Percentiles rank a stretch among this genome's conserved stretches.
Conservation (phyloP, 2,329 filamentous ascomycete species). For the Mycosphaerella sp. region DNA sequence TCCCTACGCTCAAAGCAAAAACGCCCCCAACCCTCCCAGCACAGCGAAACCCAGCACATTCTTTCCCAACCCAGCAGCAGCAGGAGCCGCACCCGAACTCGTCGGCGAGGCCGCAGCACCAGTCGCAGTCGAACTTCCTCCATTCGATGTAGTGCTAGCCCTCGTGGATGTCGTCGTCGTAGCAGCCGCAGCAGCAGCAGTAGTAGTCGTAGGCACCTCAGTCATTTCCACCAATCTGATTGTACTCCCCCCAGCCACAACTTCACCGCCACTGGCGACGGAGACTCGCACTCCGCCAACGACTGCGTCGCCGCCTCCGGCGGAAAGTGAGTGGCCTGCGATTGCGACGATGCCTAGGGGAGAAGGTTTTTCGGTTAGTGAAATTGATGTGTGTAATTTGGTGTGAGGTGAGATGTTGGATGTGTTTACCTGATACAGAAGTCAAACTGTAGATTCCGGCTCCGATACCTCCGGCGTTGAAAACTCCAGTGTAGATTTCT, state of each 20-base stretch:
- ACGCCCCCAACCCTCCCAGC: conserved; percentile 14
- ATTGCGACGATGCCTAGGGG: background rate
- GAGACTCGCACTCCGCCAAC: conserved; percentile 14
- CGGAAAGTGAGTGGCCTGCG: conserved; percentile 21
- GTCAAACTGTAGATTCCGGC: conserved; percentile 3
- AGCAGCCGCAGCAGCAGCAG: background rate
- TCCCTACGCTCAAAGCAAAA: conserved; percentile 12
- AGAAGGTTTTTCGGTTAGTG: background rate
- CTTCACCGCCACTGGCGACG: conserved; percentile 7
- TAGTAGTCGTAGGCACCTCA: background rate
- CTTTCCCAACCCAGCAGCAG: background rate
- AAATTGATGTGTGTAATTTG: background rate
- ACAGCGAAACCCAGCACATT: conserved; percentile 8
- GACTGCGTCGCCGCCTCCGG: conserved; percentile 12
- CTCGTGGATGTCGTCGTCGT: background rate
- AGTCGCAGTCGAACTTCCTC: background rate
- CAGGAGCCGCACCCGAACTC: background rate
- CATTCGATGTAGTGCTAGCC: background rate
- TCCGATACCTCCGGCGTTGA: background rate
- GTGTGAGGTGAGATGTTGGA: background rate
- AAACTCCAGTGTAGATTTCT: conserved; percentile 4
- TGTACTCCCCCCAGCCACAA: conserved; percentile 6
- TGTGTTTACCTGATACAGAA: background rate
- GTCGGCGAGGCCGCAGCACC: background rate
- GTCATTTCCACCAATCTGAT: conserved; percentile 9